These are phyloP conservation scores for Zymoseptoria crescenta DNA, from an alignment of 2,329 filamentous ascomycete species.

Conservation along the genomic window DNA sequence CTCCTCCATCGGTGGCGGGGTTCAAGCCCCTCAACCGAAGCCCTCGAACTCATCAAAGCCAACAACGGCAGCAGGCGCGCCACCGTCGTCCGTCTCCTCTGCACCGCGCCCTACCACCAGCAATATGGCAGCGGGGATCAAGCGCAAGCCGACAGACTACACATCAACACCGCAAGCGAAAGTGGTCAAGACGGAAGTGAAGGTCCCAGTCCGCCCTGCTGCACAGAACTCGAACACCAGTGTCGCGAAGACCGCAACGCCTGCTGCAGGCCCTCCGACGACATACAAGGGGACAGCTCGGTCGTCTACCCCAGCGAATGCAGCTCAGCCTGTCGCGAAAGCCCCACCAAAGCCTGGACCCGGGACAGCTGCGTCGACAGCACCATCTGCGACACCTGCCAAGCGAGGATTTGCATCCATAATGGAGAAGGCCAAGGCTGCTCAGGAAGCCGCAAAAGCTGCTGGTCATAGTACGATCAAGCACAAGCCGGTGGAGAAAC, in stretches of 20 bases:
- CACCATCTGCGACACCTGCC: slow-evolving; percentile 30
- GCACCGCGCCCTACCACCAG: slow-evolving; percentile 14
- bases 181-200: slow-evolving; percentile 23
- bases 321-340: slow-evolving; percentile 6
- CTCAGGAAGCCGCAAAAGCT: slow-evolving; percentile 51
- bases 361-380: slow-evolving; percentile 7
- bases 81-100: slow-evolving; percentile 13
- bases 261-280: slow-evolving; percentile 5
- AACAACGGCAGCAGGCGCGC: slow-evolving; percentile 8
- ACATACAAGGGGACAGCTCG: slow-evolving; percentile 10
- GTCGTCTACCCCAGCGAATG: slow-evolving; percentile 1
- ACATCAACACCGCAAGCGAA: slow-evolving; percentile 30
- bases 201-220: slow-evolving; percentile 21
- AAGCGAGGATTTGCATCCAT: slow-evolving; percentile 70
- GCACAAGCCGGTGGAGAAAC: slow-evolving; percentile 63
- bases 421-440: slow-evolving; percentile 62
- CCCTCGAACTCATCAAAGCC: slow-evolving; percentile 12
- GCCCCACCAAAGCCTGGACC: slow-evolving; percentile 5
- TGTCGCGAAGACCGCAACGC: slow-evolving; percentile 19
- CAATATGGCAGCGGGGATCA: slow-evolving; percentile 24
- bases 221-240: slow-evolving; percentile 3
- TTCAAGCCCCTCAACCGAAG: slow-evolving; percentile 13
- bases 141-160: slow-evolving; percentile 31
- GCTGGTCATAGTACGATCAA: slow-evolving; percentile 62
- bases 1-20: slow-evolving; percentile 23